Evolutionary conservation across 1,139 yeast species (phyloP).

Genomic region (Magnusiomyces tetraspermus): DNA sequence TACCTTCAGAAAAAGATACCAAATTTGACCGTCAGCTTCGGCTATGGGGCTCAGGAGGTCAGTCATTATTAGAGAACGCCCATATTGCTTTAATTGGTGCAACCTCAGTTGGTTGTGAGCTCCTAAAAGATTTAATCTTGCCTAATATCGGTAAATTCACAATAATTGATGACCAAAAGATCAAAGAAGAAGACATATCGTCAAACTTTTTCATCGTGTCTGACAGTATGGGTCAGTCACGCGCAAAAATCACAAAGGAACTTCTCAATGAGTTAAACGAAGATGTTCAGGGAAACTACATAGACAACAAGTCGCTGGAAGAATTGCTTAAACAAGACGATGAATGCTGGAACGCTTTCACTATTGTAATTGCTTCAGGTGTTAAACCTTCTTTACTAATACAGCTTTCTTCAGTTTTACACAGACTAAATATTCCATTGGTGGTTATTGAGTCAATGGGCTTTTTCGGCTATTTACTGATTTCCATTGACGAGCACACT

Average conservation of each 20-base stretch:
- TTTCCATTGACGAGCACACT: constrained; percentile 49
- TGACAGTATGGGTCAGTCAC: constrained; percentile 38
- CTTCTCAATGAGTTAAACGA: constrained; percentile 50
- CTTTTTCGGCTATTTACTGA: constrained; percentile 55
- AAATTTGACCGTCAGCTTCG: constrained; percentile 80
- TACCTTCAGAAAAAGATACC: constrained; percentile 23
- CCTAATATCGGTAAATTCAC: constrained; percentile 71
- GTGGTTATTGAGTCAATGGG: constrained; percentile 48
- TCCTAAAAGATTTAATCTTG: constrained; percentile 65
- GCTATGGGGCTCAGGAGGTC: constrained; percentile 80
- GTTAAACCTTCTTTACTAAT: constrained; percentile 20
- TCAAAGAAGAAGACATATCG: constrained; percentile 40
- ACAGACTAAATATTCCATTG: constrained; percentile 44
- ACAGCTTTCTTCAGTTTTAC: constrained; percentile 35
- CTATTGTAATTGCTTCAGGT: constrained; percentile 45
- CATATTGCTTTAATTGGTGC: constrained; percentile 57
- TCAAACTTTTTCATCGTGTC: constrained; percentile 54
- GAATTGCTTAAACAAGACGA: constrained; percentile 1
- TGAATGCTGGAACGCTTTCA: constrained; percentile 42
- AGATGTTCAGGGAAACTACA: constrained; percentile 41
- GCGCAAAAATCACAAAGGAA: constrained; percentile 36
- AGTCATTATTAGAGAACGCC: constrained; percentile 47
- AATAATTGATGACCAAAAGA: constrained; percentile 42
- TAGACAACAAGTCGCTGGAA: constrained; percentile 7
- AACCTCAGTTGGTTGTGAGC: constrained; percentile 54